A percentile compares a stretch with the other conserved stretches of the same genome.
These are phyloP conservation scores for Botrytis galanthina DNA, from an alignment of 2,329 filamentous ascomycete genomes.

Conservation along the genomic window DNA sequence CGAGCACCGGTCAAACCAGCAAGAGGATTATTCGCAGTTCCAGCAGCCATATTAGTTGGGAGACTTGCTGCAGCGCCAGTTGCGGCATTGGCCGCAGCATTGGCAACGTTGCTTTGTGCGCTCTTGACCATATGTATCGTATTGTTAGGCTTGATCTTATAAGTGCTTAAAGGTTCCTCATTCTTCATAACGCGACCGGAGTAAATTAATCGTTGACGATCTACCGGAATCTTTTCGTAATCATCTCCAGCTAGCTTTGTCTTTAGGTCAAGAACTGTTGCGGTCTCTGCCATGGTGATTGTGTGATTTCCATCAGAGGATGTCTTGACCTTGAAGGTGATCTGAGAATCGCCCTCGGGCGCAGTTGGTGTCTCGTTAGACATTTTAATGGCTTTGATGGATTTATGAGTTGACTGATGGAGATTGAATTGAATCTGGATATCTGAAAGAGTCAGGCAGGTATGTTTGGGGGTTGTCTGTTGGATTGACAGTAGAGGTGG, in stretches of 20 bases:
- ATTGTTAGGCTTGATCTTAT: conserved; percentile 95
- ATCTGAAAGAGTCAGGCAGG: not conserved
- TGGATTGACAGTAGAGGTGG: not conserved
- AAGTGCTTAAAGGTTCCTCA: conserved; percentile 75
- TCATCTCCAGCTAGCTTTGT: conserved; percentile 77
- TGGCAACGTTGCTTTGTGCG: conserved; percentile 66
- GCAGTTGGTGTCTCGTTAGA: conserved; percentile 59
- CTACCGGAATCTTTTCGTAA: conserved; percentile 80
- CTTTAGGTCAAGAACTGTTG: conserved; percentile 83
- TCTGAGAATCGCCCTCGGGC: conserved; percentile 61
- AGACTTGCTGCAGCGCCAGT: conserved; percentile 55
- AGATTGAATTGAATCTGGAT: not conserved
- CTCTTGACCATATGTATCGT: conserved; percentile 97
- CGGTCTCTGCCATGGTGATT: conserved; percentile 74
- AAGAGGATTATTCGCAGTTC: conserved; percentile 82
- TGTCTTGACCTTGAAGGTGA: conserved; percentile 98
- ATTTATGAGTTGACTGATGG: not conserved
- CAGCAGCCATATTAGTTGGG: conserved; percentile 75
- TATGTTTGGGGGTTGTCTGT: not conserved
- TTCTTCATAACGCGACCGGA: conserved; percentile 97
- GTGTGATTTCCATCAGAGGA: conserved; percentile 84
- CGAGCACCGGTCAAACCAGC: conserved; percentile 88
- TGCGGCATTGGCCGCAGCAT: conserved; percentile 48
- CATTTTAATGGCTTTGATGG: conserved; percentile 26
- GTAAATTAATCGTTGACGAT: conserved; percentile 94